These are phyloP conservation scores for Fusarium sp. DNA, from an alignment of 2,329 filamentous ascomycete genomes.

Conservation along the genomic window DNA sequence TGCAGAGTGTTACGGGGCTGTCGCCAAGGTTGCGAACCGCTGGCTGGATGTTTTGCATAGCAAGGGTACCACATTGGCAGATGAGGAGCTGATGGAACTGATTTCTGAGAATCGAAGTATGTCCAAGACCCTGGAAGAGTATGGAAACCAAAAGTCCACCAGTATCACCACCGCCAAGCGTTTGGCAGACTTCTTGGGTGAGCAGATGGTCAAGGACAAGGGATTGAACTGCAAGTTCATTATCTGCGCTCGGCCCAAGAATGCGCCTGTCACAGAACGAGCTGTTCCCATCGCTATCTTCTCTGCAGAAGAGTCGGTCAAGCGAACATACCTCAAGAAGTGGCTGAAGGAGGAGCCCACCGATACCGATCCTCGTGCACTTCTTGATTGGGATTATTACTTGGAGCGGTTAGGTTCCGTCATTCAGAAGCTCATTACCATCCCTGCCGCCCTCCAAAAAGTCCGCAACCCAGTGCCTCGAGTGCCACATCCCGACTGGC, in stretches of 20 bases:
- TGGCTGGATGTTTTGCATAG: conserved; percentile 96
- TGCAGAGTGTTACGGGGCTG: conserved; percentile 86
- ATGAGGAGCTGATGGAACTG: conserved; percentile 98
- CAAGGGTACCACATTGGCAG: conserved; percentile 87
- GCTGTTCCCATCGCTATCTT: conserved; percentile 97
- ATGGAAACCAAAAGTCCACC: conserved; percentile 93
- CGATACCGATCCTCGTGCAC: conserved; percentile 86
- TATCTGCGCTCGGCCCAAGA: conserved; percentile 86
- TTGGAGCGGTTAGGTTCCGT: conserved; percentile 94
- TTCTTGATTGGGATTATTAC: conserved; percentile 98
- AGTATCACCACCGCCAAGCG: conserved; percentile 98
- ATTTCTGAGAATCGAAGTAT: conserved; percentile 99
- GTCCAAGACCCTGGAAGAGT: conserved; percentile 96
- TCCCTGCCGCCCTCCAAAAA: conserved; percentile 95
- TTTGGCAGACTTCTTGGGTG: conserved; percentile 93
- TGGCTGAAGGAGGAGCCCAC: conserved; percentile 94
- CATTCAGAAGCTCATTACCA: conserved; percentile 98
- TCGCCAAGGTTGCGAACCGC: conserved; percentile 92
- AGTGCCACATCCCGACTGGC: conserved; percentile 94
- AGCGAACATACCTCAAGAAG: conserved; percentile 88
- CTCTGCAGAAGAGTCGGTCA: conserved; percentile 88
- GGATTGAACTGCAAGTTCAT: conserved; percentile 99
- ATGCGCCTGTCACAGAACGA: conserved; percentile 91
- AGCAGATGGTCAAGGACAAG: conserved; percentile 99
- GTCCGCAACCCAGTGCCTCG: conserved; percentile 93